phyloP scores from a whole-genome alignment of 441 rosid genomes.

The Raphanus hybrid region DNA sequence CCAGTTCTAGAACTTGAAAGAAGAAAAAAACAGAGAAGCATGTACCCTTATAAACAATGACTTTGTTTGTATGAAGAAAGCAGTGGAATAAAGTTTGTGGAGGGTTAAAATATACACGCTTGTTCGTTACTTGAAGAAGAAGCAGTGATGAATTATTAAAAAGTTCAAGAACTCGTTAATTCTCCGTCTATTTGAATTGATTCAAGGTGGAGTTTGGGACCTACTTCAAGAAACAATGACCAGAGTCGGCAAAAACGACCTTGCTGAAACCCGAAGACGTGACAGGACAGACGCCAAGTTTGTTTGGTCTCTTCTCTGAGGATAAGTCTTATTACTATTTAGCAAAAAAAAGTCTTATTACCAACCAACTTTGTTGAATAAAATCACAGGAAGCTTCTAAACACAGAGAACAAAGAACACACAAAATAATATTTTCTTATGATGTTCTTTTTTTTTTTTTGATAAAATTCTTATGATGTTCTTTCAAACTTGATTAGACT shows the following conservation, averaged over 20 bases:
- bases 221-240: constrained; percentile 31
- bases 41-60: constrained; percentile 33
- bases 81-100: constrained; percentile 12
- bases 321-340: constrained; percentile 25
- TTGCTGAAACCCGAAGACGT: constrained; percentile 15
- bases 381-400: constrained; percentile 20
- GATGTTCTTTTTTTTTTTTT: neutral
- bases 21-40: constrained; percentile 24
- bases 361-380: constrained; percentile 20
- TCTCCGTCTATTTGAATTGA: neutral
- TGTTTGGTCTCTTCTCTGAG: constrained; percentile 25
- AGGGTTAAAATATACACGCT: constrained; percentile 6
- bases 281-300: constrained; percentile 21
- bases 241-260: constrained; percentile 41
- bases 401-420: neutral
- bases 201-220: constrained; percentile 19
- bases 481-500: constrained; percentile 5
- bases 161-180: neutral
- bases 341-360: constrained; percentile 24
- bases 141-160: constrained; percentile 17
- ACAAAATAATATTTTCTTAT: neutral
- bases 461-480: too few relatives aligned
- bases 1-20: neutral
- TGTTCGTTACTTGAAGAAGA: constrained; percentile 35
- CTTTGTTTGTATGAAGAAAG: neutral